Percentiles rank a stretch among this genome's conserved stretches.
Conservation (phyloP, 371 early-diverging fungal species). For the Batkoa obscura region DNA sequence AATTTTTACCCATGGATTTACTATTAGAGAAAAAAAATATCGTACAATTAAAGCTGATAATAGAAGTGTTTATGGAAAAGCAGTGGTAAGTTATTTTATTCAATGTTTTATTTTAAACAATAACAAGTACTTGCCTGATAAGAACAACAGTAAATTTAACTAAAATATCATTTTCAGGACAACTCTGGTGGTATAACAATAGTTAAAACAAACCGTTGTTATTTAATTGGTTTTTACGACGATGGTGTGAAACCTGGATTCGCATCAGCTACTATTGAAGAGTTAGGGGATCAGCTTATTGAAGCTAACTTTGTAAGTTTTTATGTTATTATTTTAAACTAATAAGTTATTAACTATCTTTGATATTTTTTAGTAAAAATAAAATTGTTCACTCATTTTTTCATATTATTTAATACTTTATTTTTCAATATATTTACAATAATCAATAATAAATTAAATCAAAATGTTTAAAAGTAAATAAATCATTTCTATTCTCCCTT, state of each 20-base stretch:
- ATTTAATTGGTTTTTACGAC: neutral
- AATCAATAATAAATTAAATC: no score
- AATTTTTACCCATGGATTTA: neutral
- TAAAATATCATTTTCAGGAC: neutral
- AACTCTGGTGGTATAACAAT: neutral
- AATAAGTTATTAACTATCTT: no score
- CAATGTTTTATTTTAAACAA: neutral
- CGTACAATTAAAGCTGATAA: conserved; percentile 2
- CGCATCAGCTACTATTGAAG: conserved; percentile 1
- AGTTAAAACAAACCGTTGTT: conserved; percentile 1
- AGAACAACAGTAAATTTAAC: neutral
- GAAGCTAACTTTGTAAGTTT: neutral
- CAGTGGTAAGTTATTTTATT: neutral
- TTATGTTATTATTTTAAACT: neutral
- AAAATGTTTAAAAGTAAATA: no score
- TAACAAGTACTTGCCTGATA: no score
- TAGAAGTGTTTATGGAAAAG: conserved; percentile 1
- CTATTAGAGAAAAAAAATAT: neutral
- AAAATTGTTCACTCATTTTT: no score
- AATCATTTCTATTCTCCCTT: no score
- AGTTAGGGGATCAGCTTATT: neutral
- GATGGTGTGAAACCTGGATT: neutral
- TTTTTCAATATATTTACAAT: no score
- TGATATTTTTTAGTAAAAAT: neutral
- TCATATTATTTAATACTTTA: no score